Percentiles rank a stretch among this genome's conserved stretches.
Conservation (phyloP, 2,329 filamentous ascomycete genomes). For the Aschersonia sp. region DNA sequence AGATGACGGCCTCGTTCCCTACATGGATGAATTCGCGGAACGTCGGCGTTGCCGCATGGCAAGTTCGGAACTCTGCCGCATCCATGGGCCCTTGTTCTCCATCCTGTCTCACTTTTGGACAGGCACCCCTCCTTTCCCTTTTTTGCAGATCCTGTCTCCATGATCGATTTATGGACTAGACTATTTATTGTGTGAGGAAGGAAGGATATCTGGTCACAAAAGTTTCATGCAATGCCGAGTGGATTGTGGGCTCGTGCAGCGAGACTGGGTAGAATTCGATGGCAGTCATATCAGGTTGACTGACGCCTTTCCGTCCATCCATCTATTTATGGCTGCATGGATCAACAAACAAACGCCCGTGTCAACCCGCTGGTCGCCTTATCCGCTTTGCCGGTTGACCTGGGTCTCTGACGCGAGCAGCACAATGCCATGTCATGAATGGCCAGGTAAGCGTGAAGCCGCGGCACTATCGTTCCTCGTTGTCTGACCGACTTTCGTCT, state of each 20-base stretch:
- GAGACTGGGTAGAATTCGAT: not conserved
- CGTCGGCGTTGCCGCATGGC: not conserved
- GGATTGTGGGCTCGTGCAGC: not conserved
- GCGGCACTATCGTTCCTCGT: not conserved
- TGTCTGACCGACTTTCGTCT: not conserved
- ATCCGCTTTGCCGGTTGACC: not conserved
- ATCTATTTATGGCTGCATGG: not conserved
- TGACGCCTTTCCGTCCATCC: not conserved
- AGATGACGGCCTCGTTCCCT: not conserved
- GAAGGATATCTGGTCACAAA: too few species aligned
- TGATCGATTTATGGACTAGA: too few species aligned
- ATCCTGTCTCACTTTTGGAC: not conserved
- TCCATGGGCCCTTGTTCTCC: not conserved
- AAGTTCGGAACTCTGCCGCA: not conserved
- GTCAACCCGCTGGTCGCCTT: not conserved
- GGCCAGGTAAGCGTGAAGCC: not conserved
- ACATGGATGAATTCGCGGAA: not conserved
- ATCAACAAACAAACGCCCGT: not conserved
- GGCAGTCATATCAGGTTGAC: not conserved
- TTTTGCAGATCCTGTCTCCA: not conserved
- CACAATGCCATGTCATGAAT: not conserved
- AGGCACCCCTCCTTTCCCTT: not conserved
- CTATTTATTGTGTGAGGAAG: too few species aligned
- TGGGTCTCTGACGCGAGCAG: not conserved
- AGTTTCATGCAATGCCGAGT: too few species aligned